Conservation (phyloP, 202 grass and related monocot genomes). For the Dendrocalamus latiflorus region DNA sequence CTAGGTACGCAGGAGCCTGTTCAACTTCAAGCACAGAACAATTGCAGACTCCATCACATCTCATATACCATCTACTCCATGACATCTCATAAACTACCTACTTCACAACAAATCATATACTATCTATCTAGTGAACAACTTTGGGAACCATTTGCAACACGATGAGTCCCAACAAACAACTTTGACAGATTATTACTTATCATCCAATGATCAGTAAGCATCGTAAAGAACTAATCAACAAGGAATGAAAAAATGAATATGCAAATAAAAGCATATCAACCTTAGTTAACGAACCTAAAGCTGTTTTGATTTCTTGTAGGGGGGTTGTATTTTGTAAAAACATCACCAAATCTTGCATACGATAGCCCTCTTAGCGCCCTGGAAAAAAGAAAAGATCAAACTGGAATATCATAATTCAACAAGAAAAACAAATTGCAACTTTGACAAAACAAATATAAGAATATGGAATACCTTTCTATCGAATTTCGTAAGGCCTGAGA, state of each 20-base stretch:
- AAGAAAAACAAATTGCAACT: conserved; percentile 8
- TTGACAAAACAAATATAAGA: conserved; percentile 5
- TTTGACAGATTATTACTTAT: background rate
- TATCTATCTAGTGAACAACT: conserved; percentile 14
- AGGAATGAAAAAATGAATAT: conserved; percentile 14
- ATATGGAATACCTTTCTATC: conserved; percentile 71
- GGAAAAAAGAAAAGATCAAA: conserved; percentile 22
- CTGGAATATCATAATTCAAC: conserved; percentile 1
- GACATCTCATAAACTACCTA: too few relatives aligned
- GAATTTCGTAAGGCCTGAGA: conserved; percentile 87
- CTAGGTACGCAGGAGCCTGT: conserved; percentile 11
- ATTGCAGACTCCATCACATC: too few relatives aligned
- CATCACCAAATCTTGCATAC: conserved; percentile 91
- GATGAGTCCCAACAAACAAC: conserved; percentile 19
- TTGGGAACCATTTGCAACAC: background rate
- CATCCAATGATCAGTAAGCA: background rate
- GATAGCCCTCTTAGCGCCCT: conserved; percentile 80
- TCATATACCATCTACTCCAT: too few relatives aligned
- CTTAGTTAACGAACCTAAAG: conserved; percentile 69
- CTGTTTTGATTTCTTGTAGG: conserved; percentile 66
- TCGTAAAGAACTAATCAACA: background rate
- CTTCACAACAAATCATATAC: background rate
- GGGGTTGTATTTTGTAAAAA: conserved; percentile 84
- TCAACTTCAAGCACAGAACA: conserved; percentile 1
- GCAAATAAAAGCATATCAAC: conserved; percentile 5